Base-by-base conservation (phyloP, 139 green algal species). In the Chlorella sp. region DNA sequence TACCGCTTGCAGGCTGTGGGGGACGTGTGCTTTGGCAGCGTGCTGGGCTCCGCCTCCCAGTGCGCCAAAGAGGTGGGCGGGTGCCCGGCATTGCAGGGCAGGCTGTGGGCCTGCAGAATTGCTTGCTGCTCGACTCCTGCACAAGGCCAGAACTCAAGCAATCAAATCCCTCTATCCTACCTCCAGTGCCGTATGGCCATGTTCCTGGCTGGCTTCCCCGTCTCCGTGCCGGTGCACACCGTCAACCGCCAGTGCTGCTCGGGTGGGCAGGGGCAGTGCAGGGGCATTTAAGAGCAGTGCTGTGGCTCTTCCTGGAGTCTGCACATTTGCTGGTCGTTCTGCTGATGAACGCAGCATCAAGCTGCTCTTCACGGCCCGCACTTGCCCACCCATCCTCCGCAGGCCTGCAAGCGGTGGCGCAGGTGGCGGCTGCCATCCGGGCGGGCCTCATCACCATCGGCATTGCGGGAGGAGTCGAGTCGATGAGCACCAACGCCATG, bases 401-500 rank as follows among this genome's bases (percentile, higher is more conserved):
- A 36, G 96, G 97, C 9, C 92, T 99, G 80, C 97, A 99, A 85
- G 97, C 97, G 26, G 93, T 99, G 28, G 97, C 97, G 9, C 90
- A 95, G 80, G 97, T 99, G 32, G 97, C 95, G 1, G 95, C 96
- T 9, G 89, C 94, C 79, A 99, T 99, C 92, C 96, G 95, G 85
- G 92, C 95, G 16, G 97, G 97, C 36, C 98, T 93, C 90, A 99
- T 99, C 92, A 93, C 92, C 43, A 93, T 99, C 43, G 97, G 96
- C 78, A 91, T 99, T 30, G 97, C 92, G 3, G 95, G 90, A 17
- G 93, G 91, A n/a, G 94, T 99, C 56, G 97, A 99, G 92, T 95
- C 92, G 70, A 99, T 99, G 97, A 96, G 91, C 26, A 80, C 86
- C 48, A 98, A 99, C 87, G 96, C 97, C 51, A 99, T 99, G 96